Evolutionary conservation across 176 grass and related monocot species (phyloP).

Genomic region (Carex cristatella): DNA sequence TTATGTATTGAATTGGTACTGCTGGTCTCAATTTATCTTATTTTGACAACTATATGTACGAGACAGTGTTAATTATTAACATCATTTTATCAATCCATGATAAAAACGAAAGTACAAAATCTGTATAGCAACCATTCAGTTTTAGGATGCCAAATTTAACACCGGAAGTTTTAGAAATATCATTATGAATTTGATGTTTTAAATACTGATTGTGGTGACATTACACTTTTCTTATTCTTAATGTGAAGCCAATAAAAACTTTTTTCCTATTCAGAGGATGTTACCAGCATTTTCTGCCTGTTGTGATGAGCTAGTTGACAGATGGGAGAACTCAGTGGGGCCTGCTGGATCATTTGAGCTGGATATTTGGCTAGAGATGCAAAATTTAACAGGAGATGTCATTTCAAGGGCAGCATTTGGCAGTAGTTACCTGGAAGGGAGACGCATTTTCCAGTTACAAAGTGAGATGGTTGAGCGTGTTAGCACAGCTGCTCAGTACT

Average conservation of each 20-base stretch:
- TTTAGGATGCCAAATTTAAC: neutral
- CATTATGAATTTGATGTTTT: neutral
- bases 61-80: no score
- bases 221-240: neutral
- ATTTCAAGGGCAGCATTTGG: slow-evolving; percentile 72
- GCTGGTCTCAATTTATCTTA: no score
- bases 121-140: neutral
- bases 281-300: slow-evolving; percentile 51
- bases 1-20: no score
- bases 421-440: slow-evolving; percentile 58
- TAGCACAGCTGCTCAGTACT: slow-evolving; percentile 8
- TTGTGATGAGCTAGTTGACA: slow-evolving; percentile 44
- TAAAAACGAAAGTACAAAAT: neutral
- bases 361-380: slow-evolving; percentile 51
- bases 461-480: slow-evolving; percentile 32
- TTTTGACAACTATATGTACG: no score
- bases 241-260: neutral
- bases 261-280: slow-evolving; percentile 35
- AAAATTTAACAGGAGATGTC: slow-evolving; percentile 63
- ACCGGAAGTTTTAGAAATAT: neutral
- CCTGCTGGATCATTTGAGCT: slow-evolving; percentile 35
- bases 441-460: slow-evolving; percentile 59
- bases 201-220: neutral
- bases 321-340: slow-evolving; percentile 48
- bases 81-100: neutral